Conservation (phyloP, 2,329 filamentous ascomycete species). For the Periconia sp. region DNA sequence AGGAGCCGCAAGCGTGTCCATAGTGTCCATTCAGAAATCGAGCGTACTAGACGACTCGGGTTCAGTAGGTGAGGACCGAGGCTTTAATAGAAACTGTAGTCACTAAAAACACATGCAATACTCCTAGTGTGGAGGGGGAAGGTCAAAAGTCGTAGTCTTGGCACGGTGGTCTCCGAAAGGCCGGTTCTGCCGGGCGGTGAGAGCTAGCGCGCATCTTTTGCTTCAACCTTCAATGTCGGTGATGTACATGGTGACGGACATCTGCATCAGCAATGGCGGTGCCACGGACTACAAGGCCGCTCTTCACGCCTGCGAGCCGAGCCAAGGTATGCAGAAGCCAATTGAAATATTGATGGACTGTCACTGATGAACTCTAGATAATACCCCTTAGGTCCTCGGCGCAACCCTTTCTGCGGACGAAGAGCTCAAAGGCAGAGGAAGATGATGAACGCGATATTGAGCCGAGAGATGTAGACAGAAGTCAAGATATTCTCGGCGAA, state of each 20-base stretch:
- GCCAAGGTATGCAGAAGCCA: constrained; percentile 42
- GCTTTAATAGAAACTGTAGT: too few relatives aligned
- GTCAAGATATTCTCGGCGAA: constrained; percentile 20
- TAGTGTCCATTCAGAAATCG: constrained; percentile 22
- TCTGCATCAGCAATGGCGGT: constrained; percentile 48
- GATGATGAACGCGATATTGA: constrained; percentile 18
- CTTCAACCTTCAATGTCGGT: constrained; percentile 21
- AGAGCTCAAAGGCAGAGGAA: constrained; percentile 25
- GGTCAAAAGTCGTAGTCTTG: constrained; percentile 23
- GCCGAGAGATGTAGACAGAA: constrained; percentile 10
- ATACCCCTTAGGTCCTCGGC: constrained; percentile 27
- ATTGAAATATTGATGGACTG: background rate
- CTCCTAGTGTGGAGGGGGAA: constrained; percentile 28
- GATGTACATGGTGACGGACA: constrained; percentile 9
- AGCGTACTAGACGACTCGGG: too few relatives aligned
- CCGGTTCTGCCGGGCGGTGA: constrained; percentile 36
- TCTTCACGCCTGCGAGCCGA: constrained; percentile 51
- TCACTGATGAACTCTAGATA: constrained; percentile 33
- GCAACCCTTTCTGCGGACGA: constrained; percentile 30
- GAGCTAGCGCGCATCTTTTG: constrained; percentile 28
- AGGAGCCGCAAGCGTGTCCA: constrained; percentile 33
- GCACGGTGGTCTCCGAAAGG: constrained; percentile 34
- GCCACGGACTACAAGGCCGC: constrained; percentile 51
- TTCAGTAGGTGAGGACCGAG: too few relatives aligned
- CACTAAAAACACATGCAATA: too few relatives aligned